Evolutionary conservation across 78 protist species (phyloP).

Genomic region (Dictyostelium firmibasis): DNA sequence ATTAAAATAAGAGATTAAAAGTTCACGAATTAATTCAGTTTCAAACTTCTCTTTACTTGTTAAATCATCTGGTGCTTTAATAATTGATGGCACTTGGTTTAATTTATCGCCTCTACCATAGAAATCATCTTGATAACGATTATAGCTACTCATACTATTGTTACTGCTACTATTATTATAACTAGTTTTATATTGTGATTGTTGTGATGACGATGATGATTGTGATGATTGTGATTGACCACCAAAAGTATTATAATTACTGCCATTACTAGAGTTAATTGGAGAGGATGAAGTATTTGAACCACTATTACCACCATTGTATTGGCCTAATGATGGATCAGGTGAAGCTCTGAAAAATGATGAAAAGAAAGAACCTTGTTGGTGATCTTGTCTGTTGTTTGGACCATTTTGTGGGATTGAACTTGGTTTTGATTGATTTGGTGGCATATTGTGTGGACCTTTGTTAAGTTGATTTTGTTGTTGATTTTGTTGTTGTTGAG

Average conservation of each 20-base stretch:
- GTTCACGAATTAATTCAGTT: constrained; percentile 80
- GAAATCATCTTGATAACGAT: constrained; percentile 25
- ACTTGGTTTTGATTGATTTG: not conserved
- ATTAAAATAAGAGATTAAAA: constrained; percentile 87
- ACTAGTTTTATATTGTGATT: constrained; percentile 9
- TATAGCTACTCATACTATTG: not conserved
- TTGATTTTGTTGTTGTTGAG: not conserved
- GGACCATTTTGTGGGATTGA: not conserved
- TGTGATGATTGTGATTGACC: constrained; percentile 6
- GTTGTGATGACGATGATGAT: not conserved
- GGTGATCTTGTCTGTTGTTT: not conserved
- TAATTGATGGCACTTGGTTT: constrained; percentile 51
- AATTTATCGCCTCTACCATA: constrained; percentile 33
- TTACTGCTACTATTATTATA: not conserved
- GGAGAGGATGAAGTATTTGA: not conserved
- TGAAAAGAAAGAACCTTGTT: constrained; percentile 32
- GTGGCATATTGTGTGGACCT: constrained; percentile 11
- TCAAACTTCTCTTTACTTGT: constrained; percentile 45
- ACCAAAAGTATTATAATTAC: not conserved
- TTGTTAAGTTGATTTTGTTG: not conserved
- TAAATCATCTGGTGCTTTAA: constrained; percentile 64
- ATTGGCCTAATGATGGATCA: not conserved
- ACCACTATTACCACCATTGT: not conserved
- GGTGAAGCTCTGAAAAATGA: constrained; percentile 1
- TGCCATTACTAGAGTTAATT: not conserved